phyloP scores from a whole-genome alignment of 108 stramenopile genomes.

The Nitzschia putrida region DNA sequence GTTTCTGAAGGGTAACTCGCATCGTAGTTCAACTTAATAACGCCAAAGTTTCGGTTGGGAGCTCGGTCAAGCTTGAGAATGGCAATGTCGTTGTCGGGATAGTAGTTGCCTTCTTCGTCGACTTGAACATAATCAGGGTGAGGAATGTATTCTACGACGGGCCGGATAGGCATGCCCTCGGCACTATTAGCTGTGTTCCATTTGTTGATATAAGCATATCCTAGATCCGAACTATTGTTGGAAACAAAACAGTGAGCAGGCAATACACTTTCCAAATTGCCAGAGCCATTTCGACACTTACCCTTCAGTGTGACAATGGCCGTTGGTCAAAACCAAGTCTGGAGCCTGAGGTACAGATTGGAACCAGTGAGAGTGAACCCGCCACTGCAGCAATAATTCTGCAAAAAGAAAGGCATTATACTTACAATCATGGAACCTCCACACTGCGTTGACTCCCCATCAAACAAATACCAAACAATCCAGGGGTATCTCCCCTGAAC shows the following conservation, averaged over 20 bases:
- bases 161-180: not conserved
- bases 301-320: not conserved
- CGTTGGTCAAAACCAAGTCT: constrained; percentile 9
- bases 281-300: constrained; percentile 1
- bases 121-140: constrained; percentile 22
- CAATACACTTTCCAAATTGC: not conserved
- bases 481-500: not conserved
- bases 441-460: not conserved
- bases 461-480: constrained; percentile 4
- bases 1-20: constrained; percentile 10
- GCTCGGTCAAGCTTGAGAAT: constrained; percentile 15
- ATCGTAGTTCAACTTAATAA: constrained; percentile 23
- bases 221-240: not conserved
- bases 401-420: not conserved
- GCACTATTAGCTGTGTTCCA: not conserved
- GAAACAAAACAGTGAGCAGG: not conserved
- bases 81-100: constrained; percentile 12
- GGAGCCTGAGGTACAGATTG: not conserved
- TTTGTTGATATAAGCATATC: not conserved
- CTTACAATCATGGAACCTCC: constrained; percentile 17
- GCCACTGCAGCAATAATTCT: not conserved
- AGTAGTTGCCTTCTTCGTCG: not conserved
- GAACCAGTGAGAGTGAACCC: not conserved
- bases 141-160: not conserved
- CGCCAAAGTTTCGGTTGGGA: not conserved